Base-by-base conservation (phyloP, 305 asterid species). In the Plantago coronopus region DNA sequence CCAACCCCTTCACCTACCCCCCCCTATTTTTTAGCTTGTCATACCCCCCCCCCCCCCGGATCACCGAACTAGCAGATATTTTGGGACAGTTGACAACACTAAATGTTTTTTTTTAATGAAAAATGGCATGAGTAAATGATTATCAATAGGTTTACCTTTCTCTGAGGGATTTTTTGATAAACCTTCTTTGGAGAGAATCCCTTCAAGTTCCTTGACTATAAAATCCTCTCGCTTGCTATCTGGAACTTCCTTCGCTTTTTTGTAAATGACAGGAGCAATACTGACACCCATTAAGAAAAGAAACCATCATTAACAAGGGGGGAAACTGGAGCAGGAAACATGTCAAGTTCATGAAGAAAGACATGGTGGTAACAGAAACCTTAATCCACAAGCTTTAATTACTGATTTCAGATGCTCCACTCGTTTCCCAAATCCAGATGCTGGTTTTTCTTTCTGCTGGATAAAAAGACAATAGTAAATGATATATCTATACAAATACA, bases 351-450 rank as follows among this genome's bases (percentile, higher is more conserved):
- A 17, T 46, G 17, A 54, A 34, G 61, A 55, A 54, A 54, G 48
- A 23, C 60, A 53, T 55, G 65, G 25, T 64, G 64, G 46, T 61
- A 38, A 40, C 60, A 68, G 74, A 70, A 57, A 93, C 99, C 96
- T 85, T 95, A 94, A 83, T 77, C 96, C 99, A 74, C 95, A 89
- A 64, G 99, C 86, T 79, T 85, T 94, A 59, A 94, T 87, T 62
- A 87, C 70, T 57, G 97, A 85, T 75, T 80, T 94, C 70, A 94
- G 81, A 69, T 80, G 81, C 76, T 94, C 97, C 73, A 84, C 96
- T 55, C 45, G 67, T 75, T 84, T 84, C 66, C 96, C 95, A 65
- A 78, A 79, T 73, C 70, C 86, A 71, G 94, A 60, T 59, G 83
- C 69, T 63, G 91, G 34, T 70, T 80, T 88, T 74, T 81, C 84